Base-by-base conservation (phyloP, 192 early-diverging fungal species). In the Backusella parvicylindrica region DNA sequence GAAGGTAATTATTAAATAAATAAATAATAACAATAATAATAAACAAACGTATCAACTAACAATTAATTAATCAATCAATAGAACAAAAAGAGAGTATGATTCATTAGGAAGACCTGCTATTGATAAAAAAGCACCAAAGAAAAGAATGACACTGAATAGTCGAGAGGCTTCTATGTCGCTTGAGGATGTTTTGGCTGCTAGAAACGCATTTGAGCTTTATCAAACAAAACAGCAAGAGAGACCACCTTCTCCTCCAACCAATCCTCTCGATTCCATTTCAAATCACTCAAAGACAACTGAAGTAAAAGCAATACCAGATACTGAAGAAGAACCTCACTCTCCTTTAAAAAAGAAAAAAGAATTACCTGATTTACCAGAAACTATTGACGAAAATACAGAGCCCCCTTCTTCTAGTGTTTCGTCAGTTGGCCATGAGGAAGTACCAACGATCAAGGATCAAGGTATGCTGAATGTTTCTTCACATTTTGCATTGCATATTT, bases 101-200 rank as follows among this genome's bases (percentile, higher is more conserved):
- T 18, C 70, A 32, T 9, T 23, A n/a, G 64, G 77, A 36, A 37
- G 16, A 43, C 16, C 75, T 16, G n/a, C 50, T 35, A 21, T 37
- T 16, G 74, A 76, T 43, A 79, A 78, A 32, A 86, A 84, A 47
- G 72, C 81, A 21, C 82, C 86, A 31, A 88, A 88, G 40, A 85
- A 85, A 73, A 65, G 86, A 21, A 88, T 82, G 77, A 88, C 86
- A 3, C 77, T 86, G 77, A 88, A 88, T 66, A 86, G 84, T n/a
- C 80, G 82, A 53, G 86, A 88, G 64, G 84, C 86, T 16, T 84
- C 84, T 18, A 77, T 88, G 35, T 83, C 86, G 2, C 56, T 88
- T 31, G 83, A 84, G 50, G 78, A 86, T 63, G 81, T 86, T 64
- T 74, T 86, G 40, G 77, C 77, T 26, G 67, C 71, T 12, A 72